Base-by-base conservation (phyloP, 768 basidiomycete genomes). In the Gloeopeniophorella convolvens region DNA sequence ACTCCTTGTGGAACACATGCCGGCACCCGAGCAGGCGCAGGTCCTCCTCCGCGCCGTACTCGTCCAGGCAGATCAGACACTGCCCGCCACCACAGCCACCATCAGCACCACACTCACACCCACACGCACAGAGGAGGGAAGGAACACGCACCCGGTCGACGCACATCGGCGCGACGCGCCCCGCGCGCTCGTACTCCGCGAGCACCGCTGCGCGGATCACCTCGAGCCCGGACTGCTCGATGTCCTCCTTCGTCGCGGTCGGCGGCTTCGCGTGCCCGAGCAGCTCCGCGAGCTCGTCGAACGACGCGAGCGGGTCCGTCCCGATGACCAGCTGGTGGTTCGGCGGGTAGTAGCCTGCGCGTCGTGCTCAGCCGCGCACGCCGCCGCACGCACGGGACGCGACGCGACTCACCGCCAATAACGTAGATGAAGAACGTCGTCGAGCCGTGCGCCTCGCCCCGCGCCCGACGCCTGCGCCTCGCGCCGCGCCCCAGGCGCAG, bases 381-480 rank as follows among this genome's bases (percentile, higher is more conserved):
- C n/a, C n/a, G n/a, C n/a, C n/a, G n/a, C n/a, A n/a, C n/a, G n/a
- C n/a, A n/a, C n/a, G n/a, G n/a, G n/a, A n/a, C n/a, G n/a, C n/a
- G n/a, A n/a, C n/a, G 10, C 37, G 8, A 65, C 75, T 42, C 54
- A 80, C 85, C 86, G 43, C 88, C 87, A 63, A 90, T 88, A 53
- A 94, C 90, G 68, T 90, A 93, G 49, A 94, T 91, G 65, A 92
- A 72, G 68, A 92, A 92, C 15, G 89, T 92, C 56, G 89, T 68
- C 37, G 81, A 80, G 15, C 67, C 69, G 12, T 32, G 56, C 50
- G 43, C 55, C 24, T 48, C 57, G n/a, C 63, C 55, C 26, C 61
- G 43, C 12, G 62, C 58, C 2, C 60, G 57, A 35, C 45, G 9
- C 34, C 42, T 2, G 42, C 0, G 3, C 34, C 45, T 3, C 51